Percentiles rank a stretch among this genome's conserved stretches.
Conservation (phyloP, 2,329 filamentous ascomycete species). For the Magnaporthiopsis rhizophila region DNA sequence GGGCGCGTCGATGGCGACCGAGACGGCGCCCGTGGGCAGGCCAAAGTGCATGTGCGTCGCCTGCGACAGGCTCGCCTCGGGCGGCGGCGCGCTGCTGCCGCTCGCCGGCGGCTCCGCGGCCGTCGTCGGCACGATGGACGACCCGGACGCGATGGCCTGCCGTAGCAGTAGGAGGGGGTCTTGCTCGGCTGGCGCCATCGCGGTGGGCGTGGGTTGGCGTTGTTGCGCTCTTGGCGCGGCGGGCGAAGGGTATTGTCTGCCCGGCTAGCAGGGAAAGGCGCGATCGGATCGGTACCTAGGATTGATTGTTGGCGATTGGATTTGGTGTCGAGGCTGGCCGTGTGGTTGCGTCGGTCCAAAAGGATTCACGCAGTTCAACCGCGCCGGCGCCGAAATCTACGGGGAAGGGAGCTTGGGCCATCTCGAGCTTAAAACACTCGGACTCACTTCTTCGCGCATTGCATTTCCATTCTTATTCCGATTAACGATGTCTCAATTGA, state of each 20-base stretch:
- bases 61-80: slow-evolving; percentile 58
- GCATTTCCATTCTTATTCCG: neutral
- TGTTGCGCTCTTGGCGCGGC: neutral
- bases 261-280: neutral
- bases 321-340: neutral
- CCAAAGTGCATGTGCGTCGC: slow-evolving; percentile 76
- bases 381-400: neutral
- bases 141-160: slow-evolving; percentile 66
- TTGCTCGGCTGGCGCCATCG: slow-evolving; percentile 52
- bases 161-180: slow-evolving; percentile 81
- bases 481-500: neutral
- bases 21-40: slow-evolving; percentile 42
- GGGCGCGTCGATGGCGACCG: slow-evolving; percentile 60
- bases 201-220: neutral
- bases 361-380: too few relatives aligned
- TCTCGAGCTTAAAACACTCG: too few relatives aligned
- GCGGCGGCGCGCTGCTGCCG: slow-evolving; percentile 26
- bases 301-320: neutral
- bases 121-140: slow-evolving; percentile 64
- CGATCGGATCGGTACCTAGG: neutral
- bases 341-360: neutral
- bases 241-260: too few relatives aligned
- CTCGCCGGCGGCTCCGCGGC: slow-evolving; percentile 43
- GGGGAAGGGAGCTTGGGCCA: neutral
- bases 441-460: neutral